phyloP scores from a whole-genome alignment of 2,329 filamentous ascomycete species.

The Verticillium albo-atrum region DNA sequence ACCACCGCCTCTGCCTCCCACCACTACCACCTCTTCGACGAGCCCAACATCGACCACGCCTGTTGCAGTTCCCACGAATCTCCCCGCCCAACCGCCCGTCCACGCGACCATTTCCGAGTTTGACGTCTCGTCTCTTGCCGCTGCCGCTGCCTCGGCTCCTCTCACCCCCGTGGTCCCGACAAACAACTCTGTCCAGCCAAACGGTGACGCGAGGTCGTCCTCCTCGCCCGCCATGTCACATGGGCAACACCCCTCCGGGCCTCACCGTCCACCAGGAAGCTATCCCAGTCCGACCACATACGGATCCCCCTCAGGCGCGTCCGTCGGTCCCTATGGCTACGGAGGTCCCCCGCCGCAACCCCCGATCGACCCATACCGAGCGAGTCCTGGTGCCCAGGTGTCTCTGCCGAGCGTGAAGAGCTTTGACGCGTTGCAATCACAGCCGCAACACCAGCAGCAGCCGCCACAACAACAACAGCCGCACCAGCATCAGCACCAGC shows the following conservation, averaged over 20 bases:
- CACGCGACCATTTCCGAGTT: not conserved
- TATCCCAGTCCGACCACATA: constrained; percentile 13
- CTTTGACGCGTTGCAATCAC: constrained; percentile 30
- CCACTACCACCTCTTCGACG: constrained; percentile 6
- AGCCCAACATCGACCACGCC: constrained; percentile 7
- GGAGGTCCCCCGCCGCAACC: constrained; percentile 15
- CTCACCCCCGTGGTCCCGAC: constrained; percentile 1
- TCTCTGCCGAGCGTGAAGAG: constrained; percentile 39
- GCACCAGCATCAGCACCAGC: constrained; percentile 12
- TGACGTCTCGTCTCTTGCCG: not conserved
- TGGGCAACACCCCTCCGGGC: constrained; percentile 10
- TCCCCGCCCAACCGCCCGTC: constrained; percentile 1
- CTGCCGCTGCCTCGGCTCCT: not conserved
- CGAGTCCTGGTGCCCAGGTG: constrained; percentile 24
- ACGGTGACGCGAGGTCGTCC: constrained; percentile 13
- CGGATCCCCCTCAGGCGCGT: constrained; percentile 4
- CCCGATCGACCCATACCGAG: constrained; percentile 30
- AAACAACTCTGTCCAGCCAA: constrained; percentile 5
- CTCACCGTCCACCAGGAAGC: constrained; percentile 9
- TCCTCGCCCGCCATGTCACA: constrained; percentile 16
- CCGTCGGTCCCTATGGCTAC: constrained; percentile 1
- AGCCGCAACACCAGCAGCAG: constrained; percentile 18
- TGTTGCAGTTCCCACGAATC: constrained; percentile 5
- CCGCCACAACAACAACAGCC: constrained; percentile 18
- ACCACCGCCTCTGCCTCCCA: not conserved